Conservation (phyloP, 345 rosid species). For the Balakata baccata region DNA sequence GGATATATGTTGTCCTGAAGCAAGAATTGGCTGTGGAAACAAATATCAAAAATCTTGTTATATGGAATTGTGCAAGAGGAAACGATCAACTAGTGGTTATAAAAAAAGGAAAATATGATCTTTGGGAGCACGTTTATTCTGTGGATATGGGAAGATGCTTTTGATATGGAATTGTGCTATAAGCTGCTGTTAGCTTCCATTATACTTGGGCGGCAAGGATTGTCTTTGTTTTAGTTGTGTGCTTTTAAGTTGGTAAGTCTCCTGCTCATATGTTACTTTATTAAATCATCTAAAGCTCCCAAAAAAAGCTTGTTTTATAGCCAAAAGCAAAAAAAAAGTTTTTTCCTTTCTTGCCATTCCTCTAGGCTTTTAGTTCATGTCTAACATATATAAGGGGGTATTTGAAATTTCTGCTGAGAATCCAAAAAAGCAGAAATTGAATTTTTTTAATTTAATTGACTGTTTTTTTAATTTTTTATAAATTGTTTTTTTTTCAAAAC, state of each 20-base stretch:
- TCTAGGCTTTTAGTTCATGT: constrained; percentile 6
- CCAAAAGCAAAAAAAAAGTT: not conserved
- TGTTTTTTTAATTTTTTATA: too few species aligned
- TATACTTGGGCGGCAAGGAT: constrained; percentile 23
- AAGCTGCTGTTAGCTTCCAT: constrained; percentile 10
- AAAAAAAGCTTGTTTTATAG: constrained; percentile 16
- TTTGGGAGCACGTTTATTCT: constrained; percentile 42
- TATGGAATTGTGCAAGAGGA: not conserved
- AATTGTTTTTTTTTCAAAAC: too few species aligned
- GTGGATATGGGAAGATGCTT: constrained; percentile 38
- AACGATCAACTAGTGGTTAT: not conserved
- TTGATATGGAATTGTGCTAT: not conserved
- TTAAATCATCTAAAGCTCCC: not conserved
- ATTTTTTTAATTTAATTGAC: too few species aligned
- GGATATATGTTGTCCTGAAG: too few species aligned
- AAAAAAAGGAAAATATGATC: constrained; percentile 23
- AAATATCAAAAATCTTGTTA: not conserved
- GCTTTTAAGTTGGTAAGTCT: constrained; percentile 1
- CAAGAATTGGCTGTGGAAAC: too few species aligned
- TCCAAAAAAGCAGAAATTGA: too few species aligned
- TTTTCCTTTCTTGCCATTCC: not conserved
- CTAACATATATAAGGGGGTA: too few species aligned
- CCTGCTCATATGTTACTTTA: constrained; percentile 12
- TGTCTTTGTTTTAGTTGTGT: not conserved
- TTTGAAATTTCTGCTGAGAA: too few species aligned